Conservation (phyloP, 108 stramenopile genomes). For the Cylindrotheca fusiformis region DNA sequence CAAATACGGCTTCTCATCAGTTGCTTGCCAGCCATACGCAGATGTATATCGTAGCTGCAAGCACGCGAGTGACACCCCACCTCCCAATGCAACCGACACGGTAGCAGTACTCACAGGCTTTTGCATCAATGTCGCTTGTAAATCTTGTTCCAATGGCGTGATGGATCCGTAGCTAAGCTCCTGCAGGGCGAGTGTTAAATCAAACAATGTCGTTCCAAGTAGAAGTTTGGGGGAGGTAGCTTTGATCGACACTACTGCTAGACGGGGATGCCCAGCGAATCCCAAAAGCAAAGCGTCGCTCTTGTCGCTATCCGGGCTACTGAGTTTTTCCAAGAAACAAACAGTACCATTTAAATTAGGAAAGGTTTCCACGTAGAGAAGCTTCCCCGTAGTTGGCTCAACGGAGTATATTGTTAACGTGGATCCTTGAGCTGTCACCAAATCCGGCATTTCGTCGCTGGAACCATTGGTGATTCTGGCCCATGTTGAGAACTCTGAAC, state of each 20-base stretch:
- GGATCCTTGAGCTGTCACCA: conserved; percentile 80
- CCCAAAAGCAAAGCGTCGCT: conserved; percentile 57
- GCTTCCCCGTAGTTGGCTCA: conserved; percentile 47
- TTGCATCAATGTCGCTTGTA: conserved; percentile 48
- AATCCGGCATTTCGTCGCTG: conserved; percentile 46
- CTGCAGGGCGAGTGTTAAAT: conserved; percentile 63
- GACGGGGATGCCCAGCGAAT: conserved; percentile 74
- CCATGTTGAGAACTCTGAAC: conserved; percentile 68
- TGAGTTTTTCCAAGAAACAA: conserved; percentile 57
- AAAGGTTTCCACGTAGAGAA: conserved; percentile 52
- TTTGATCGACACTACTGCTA: conserved; percentile 43
- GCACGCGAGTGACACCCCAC: conserved; percentile 74
- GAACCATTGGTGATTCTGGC: conserved; percentile 37
- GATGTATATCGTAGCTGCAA: conserved; percentile 20
- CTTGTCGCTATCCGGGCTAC: conserved; percentile 9
- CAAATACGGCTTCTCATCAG: conserved; percentile 67
- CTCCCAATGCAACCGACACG: conserved; percentile 68
- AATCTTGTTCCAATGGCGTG: conserved; percentile 67
- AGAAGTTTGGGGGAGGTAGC: conserved; percentile 46
- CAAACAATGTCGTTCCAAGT: conserved; percentile 63
- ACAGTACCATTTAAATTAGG: conserved; percentile 73
- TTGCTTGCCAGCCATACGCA: conserved; percentile 52
- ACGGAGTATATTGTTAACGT: conserved; percentile 63
- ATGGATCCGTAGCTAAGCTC: conserved; percentile 53
- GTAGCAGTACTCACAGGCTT: conserved; percentile 29